Conservation (phyloP, 2,329 filamentous ascomycete species). For the Decorospora gaudefroyi region DNA sequence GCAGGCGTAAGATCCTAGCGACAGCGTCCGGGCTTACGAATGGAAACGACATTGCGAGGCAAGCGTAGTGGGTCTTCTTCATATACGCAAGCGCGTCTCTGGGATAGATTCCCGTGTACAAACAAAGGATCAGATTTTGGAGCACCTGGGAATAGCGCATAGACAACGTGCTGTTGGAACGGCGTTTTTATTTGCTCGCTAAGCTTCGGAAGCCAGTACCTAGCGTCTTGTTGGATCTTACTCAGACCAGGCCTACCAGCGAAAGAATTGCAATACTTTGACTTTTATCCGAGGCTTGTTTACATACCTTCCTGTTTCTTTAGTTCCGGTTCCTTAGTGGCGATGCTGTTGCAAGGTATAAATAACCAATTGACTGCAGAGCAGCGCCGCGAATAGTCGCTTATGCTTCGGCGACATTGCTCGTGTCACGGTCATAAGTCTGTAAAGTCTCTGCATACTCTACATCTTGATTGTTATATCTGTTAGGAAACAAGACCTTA, state of each 20-base stretch:
- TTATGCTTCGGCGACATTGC: neutral
- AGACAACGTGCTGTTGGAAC: slow-evolving; percentile 29
- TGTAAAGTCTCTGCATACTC: neutral
- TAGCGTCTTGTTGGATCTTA: slow-evolving; percentile 15
- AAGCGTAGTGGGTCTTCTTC: slow-evolving; percentile 14
- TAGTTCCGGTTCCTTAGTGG: neutral
- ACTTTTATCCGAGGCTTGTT: slow-evolving; percentile 9
- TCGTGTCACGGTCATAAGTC: neutral
- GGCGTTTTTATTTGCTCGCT: slow-evolving; percentile 38
- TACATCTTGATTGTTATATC: too few species aligned
- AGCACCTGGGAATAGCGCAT: slow-evolving; percentile 18
- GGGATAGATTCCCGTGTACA: slow-evolving; percentile 25
- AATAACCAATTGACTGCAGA: too few species aligned
- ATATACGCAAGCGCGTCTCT: slow-evolving; percentile 19
- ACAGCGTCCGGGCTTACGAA: neutral
- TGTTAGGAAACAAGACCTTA: too few species aligned
- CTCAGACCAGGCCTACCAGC: slow-evolving; percentile 1
- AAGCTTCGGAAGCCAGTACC: slow-evolving; percentile 18
- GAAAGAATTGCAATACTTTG: slow-evolving; percentile 8
- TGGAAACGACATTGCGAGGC: slow-evolving; percentile 6
- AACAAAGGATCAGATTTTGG: slow-evolving; percentile 19
- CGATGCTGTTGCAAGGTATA: slow-evolving; percentile 9
- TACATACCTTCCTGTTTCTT: slow-evolving; percentile 9
- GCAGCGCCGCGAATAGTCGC: slow-evolving; percentile 5
- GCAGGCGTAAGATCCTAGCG: neutral